Conservation (phyloP, 176 grass and related monocot species). For the Musa beccarii region DNA sequence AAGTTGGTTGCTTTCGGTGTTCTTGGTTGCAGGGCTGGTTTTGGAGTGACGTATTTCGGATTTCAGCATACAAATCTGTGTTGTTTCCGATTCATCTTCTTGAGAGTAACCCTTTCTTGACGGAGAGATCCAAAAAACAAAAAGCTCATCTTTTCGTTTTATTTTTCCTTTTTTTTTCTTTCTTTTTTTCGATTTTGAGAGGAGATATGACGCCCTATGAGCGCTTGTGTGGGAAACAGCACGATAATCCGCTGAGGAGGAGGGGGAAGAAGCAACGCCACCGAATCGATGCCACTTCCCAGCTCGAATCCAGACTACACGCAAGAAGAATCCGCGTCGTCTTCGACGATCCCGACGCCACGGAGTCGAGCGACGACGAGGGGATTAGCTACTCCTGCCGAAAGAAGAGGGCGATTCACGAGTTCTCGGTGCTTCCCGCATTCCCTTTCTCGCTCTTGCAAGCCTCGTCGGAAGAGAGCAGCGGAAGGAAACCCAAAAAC, state of each 20-base stretch:
- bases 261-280: background rate
- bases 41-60: slow-evolving; percentile 17
- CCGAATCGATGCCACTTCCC: background rate
- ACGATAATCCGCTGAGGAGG: background rate
- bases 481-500: background rate
- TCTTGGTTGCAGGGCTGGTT: slow-evolving; percentile 11
- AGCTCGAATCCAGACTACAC: background rate
- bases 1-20: background rate
- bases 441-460: background rate
- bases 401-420: background rate
- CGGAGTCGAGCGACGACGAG: slow-evolving; percentile 17
- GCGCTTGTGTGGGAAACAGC: background rate
- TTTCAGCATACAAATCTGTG: slow-evolving; percentile 1
- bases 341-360: slow-evolving; percentile 13
- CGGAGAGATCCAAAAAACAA: background rate
- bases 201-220: background rate
- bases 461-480: background rate
- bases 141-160: background rate
- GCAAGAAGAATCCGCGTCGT: slow-evolving; percentile 2
- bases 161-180: background rate
- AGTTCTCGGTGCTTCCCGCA: background rate
- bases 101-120: background rate
- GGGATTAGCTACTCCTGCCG: too few relatives aligned
- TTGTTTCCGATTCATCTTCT: background rate
- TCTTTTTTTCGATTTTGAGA: background rate